Evolutionary conservation across 768 basidiomycete genomes (phyloP), one percentile per base, ranked within the genome.

Genomic region (Boletus rubropictus): DNA sequence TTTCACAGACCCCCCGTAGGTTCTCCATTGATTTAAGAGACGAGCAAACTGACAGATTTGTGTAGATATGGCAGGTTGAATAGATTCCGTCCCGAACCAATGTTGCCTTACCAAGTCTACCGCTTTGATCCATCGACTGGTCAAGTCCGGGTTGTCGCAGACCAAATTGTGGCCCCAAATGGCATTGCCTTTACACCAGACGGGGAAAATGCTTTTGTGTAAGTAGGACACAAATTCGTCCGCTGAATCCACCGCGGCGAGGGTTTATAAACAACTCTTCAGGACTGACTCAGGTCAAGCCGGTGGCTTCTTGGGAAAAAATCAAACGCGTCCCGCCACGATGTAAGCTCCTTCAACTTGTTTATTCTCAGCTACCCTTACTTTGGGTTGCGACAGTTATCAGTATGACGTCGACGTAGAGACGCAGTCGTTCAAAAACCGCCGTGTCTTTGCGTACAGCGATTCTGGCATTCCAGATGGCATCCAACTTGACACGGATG

Each of bases 31-130:
- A 18, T 1, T 3, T 17, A 10, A n/a, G 8, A 22, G 4, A 15
- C 1, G 14, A n/a, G 3, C 12, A 28, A 42, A 8, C 15, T 53
- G 37, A 55, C 40, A 32, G 8, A 7, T 18, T 20, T 29, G 1
- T 44, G 27, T 48, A 85, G 83, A 20, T 84, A 83, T 51, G 84
- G 85, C 2, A 85, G 73, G 57, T 44, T 84, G 24, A 76, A 77
- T 51, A 67, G 72, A 42, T 89, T 89, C 73, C 79, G 86, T 39
- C 79, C 84, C 1, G 51, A 67, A 4, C 87, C 85, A 5, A 72
- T 79, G 37, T 59, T 88, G 42, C 87, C 84, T 3, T 81, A 75
- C 39, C 86, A 89, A 56, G 85, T 89, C 5, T 92, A 93, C 61
- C 75, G 84, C 11, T 80, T 56, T n/a, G 80, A 88, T 58, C 79